phyloP scores from a whole-genome alignment of 129 eudicot genomes.

The Flaveria ramosissima region DNA sequence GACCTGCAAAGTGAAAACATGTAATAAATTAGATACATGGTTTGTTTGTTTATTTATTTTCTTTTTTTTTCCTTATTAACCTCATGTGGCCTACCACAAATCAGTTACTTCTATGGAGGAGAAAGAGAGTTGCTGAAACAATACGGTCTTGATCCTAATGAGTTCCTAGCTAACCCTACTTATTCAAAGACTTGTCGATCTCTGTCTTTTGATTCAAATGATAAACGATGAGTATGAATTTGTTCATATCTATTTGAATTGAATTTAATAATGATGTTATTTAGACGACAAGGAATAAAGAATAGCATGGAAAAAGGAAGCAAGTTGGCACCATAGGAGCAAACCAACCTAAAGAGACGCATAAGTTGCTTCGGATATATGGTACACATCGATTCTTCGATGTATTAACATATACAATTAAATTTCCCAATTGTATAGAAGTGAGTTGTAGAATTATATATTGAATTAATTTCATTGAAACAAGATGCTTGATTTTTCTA shows the following conservation, averaged over 20 bases:
- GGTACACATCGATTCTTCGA: neutral
- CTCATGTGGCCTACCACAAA: too few species aligned
- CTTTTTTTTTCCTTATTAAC: too few species aligned
- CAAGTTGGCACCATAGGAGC: slow-evolving; percentile 27
- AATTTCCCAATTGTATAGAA: neutral
- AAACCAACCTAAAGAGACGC: too few species aligned
- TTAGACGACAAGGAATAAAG: slow-evolving; percentile 60
- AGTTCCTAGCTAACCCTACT: slow-evolving; percentile 59
- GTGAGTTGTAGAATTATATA: neutral
- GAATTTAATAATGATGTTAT: neutral
- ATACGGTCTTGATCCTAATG: slow-evolving; percentile 86
- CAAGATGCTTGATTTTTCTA: neutral
- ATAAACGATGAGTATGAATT: neutral
- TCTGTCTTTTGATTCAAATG: neutral
- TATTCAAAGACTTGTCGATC: slow-evolving; percentile 49
- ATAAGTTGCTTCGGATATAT: slow-evolving; percentile 67
- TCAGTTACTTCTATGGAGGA: slow-evolving; percentile 42
- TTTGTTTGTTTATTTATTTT: too few species aligned
- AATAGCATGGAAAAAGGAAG: slow-evolving; percentile 42
- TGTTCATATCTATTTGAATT: neutral
- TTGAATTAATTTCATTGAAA: neutral
- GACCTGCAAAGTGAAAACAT: too few species aligned
- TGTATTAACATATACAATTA: too few species aligned
- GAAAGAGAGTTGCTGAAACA: slow-evolving; percentile 65
- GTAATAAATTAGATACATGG: too few species aligned